Evolutionary conservation across 2,329 filamentous ascomycete genomes (phyloP).

Genomic region (Penicillium sumatraense): DNA sequence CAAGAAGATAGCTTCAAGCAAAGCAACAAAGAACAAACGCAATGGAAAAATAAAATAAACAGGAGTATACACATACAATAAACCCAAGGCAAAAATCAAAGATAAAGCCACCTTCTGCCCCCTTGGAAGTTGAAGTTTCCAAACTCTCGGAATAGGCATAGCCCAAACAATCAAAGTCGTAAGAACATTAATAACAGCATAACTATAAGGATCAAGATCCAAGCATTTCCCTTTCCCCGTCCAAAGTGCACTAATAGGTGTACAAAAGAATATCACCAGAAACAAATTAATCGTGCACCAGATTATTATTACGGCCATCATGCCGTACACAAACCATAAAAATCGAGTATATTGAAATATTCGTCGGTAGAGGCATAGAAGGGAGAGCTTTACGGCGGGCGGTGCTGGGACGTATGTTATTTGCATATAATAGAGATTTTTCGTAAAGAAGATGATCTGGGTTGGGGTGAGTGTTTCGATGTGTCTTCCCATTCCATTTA

Average conservation of each 20-base stretch:
- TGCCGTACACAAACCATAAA: slow-evolving; percentile 2
- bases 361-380: slow-evolving; percentile 7
- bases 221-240: slow-evolving; percentile 6
- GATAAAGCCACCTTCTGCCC: slow-evolving; percentile 5
- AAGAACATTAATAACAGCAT: slow-evolving; percentile 7
- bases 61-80: slow-evolving; percentile 8
- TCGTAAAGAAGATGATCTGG: not conserved
- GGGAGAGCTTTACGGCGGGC: slow-evolving; percentile 5
- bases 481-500: not conserved
- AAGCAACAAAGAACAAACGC: no score
- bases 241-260: slow-evolving; percentile 8
- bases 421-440: slow-evolving; percentile 10
- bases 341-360: slow-evolving; percentile 5
- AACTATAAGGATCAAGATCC: slow-evolving; percentile 5
- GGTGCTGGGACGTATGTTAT: slow-evolving; percentile 4
- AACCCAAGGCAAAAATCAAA: slow-evolving; percentile 4
- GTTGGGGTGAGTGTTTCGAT: not conserved
- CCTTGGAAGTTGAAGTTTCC: slow-evolving; percentile 5
- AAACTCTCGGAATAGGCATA: slow-evolving; percentile 10
- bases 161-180: slow-evolving; percentile 1
- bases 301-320: not conserved
- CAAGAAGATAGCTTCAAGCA: no score
- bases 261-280: slow-evolving; percentile 11
- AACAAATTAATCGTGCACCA: slow-evolving; percentile 3
- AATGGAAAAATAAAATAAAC: not conserved